These are phyloP conservation scores for Periconia sp. DNA, from an alignment of 2,329 filamentous ascomycete genomes.

Conservation along the genomic window DNA sequence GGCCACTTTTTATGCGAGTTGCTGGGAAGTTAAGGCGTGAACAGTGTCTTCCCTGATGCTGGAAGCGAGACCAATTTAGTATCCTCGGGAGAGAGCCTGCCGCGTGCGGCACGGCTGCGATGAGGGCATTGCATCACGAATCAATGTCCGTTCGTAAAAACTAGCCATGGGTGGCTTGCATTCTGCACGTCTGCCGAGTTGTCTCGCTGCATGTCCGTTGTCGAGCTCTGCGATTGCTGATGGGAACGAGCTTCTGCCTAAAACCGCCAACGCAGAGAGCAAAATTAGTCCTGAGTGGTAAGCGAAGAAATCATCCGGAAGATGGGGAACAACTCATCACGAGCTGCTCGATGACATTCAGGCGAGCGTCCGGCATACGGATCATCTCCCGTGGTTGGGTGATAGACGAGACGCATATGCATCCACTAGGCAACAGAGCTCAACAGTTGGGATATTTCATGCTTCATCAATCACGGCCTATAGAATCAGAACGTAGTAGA, in stretches of 20 bases:
- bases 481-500: neutral
- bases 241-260: constrained; percentile 17
- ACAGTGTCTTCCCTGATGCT: neutral
- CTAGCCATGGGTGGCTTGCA: constrained; percentile 4
- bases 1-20: constrained; percentile 17
- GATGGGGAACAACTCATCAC: constrained; percentile 18
- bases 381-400: constrained; percentile 18
- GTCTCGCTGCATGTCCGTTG: constrained; percentile 16
- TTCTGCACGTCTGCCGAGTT: constrained; percentile 19
- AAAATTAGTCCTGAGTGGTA: constrained; percentile 28
- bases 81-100: constrained; percentile 5
- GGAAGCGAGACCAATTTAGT: constrained; percentile 13
- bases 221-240: constrained; percentile 18
- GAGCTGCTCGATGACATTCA: constrained; percentile 13
- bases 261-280: constrained; percentile 18
- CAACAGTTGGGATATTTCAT: neutral
- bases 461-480: neutral
- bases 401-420: constrained; percentile 25
- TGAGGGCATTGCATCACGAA: constrained; percentile 12
- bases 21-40: constrained; percentile 14
- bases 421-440: constrained; percentile 27
- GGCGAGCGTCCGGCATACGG: constrained; percentile 15
- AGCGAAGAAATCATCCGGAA: constrained; percentile 16
- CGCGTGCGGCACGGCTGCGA: constrained; percentile 19
- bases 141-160: neutral